These are phyloP conservation scores for Mycosphaerella sp. DNA, from an alignment of 2,329 filamentous ascomycete genomes.

Conservation along the genomic window DNA sequence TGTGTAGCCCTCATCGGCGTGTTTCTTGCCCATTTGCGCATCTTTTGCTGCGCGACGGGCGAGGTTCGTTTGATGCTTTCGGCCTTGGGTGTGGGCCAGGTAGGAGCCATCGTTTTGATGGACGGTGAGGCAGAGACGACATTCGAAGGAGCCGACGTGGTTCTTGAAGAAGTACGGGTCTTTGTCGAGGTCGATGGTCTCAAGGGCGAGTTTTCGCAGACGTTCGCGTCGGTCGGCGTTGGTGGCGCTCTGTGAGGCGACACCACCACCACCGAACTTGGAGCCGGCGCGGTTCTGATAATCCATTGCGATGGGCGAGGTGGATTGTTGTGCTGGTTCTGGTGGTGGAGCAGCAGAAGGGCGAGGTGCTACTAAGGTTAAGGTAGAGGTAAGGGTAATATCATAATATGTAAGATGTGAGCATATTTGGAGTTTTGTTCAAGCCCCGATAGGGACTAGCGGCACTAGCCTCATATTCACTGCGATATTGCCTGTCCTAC, in stretches of 20 bases:
- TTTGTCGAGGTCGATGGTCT: slow-evolving; percentile 98
- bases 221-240: slow-evolving; percentile 97
- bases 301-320: slow-evolving; percentile 23
- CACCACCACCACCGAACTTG: slow-evolving; percentile 95
- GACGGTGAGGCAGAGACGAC: slow-evolving; percentile 90
- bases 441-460: no score
- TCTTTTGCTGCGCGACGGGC: slow-evolving; percentile 93
- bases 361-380: no score
- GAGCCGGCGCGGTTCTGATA: slow-evolving; percentile 85
- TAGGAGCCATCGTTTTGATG: slow-evolving; percentile 99
- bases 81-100: slow-evolving; percentile 94
- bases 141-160: slow-evolving; percentile 97
- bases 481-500: no score
- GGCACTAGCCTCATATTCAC: no score
- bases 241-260: slow-evolving; percentile 85
- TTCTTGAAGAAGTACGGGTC: slow-evolving; percentile 99
- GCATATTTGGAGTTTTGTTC: no score
- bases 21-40: slow-evolving; percentile 74
- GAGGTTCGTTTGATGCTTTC: slow-evolving; percentile 98
- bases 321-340: not conserved
- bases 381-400: no score
- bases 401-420: no score
- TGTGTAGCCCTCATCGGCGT: slow-evolving; percentile 50
- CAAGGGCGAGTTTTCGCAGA: slow-evolving; percentile 93
- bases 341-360: not conserved